Evolutionary conservation across 257 asterid species (phyloP).

Genomic region (Osmanthus fragrans): DNA sequence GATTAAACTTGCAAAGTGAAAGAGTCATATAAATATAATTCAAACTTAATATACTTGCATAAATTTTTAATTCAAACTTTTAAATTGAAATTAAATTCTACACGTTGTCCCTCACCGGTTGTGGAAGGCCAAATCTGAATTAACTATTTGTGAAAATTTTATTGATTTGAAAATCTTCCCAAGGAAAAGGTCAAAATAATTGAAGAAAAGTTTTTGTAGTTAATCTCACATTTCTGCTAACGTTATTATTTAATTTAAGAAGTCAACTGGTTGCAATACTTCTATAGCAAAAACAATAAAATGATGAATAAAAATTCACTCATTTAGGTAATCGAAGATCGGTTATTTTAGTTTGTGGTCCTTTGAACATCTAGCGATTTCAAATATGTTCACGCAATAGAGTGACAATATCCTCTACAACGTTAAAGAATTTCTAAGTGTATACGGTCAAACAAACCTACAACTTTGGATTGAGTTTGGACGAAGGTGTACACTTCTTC

Average conservation of each 20-base stretch:
- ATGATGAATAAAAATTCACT: not conserved
- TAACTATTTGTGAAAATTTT: not conserved
- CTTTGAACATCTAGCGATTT: not conserved
- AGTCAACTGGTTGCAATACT: not conserved
- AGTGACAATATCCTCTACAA: no score
- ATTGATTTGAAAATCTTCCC: no score
- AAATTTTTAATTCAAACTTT: not conserved
- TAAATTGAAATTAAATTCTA: not conserved
- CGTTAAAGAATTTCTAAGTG: no score
- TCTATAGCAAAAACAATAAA: not conserved
- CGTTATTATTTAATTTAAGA: no score
- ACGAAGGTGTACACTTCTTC: no score
- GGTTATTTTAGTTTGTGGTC: not conserved
- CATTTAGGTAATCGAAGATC: not conserved
- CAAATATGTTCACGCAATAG: no score
- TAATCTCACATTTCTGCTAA: not conserved
- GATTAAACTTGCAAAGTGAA: no score
- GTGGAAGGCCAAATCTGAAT: not conserved
- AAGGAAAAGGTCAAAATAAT: conserved; percentile 10
- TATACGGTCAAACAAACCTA: no score
- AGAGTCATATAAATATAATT: no score
- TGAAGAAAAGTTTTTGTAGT: conserved; percentile 12
- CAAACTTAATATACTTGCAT: no score
- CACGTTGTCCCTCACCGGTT: not conserved
- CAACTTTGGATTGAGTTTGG: no score